Percentiles rank a stretch among this genome's conserved stretches.
phyloP scores from a whole-genome alignment of 2,329 filamentous ascomycete species.

The Sclerotinia sclerotiorum region DNA sequence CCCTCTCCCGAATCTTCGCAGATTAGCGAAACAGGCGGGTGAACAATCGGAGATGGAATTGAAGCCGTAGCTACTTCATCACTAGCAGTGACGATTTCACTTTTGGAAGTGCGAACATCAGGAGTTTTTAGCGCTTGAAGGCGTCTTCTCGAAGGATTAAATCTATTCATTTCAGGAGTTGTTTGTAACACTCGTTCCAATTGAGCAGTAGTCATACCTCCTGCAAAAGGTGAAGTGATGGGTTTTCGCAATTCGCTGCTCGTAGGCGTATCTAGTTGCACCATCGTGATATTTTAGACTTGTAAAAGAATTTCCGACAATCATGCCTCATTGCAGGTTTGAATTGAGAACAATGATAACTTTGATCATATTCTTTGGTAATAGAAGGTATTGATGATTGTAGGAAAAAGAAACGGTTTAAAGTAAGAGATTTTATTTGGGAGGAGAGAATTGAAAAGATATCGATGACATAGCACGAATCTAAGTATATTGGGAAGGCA shows the following conservation, averaged over 20 bases:
- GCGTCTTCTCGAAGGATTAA: background rate
- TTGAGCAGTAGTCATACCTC: background rate
- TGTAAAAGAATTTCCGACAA: background rate
- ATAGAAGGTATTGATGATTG: background rate
- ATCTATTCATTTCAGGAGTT: constrained; percentile 8
- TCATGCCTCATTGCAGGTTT: background rate
- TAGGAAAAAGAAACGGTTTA: background rate
- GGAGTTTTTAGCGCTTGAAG: background rate
- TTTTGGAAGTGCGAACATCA: background rate
- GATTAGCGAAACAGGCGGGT: background rate
- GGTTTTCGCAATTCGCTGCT: constrained; percentile 3
- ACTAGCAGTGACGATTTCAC: background rate
- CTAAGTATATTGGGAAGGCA: background rate
- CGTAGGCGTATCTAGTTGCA: background rate
- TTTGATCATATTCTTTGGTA: background rate
- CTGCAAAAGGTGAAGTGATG: background rate
- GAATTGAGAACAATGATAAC: background rate
- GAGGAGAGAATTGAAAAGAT: background rate
- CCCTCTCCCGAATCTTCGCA: background rate
- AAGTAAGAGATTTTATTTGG: background rate
- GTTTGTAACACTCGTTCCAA: background rate
- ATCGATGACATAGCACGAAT: background rate
- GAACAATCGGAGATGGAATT: background rate
- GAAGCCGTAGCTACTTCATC: background rate
- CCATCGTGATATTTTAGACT: background rate